Conservation (phyloP, 2,329 filamentous ascomycete species). For the Aspergillus caelatus region DNA sequence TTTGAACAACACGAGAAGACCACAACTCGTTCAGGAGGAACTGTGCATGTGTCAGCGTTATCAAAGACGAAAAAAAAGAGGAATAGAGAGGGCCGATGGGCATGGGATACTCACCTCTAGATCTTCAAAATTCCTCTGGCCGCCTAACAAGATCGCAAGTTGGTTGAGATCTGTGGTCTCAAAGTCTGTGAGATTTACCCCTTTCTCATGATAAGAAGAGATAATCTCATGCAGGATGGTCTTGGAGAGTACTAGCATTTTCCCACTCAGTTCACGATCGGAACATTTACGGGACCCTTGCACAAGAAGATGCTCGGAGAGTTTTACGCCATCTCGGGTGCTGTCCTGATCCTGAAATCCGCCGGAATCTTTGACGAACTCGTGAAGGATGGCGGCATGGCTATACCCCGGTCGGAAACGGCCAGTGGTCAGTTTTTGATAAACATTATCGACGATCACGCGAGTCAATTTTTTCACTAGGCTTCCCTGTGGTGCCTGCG, state of each 20-base stretch:
- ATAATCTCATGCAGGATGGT: constrained; percentile 3
- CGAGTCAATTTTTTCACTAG: background rate
- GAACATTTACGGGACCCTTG: background rate
- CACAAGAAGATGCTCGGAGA: constrained; percentile 2
- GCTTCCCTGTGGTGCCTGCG: constrained; percentile 3
- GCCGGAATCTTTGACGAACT: constrained; percentile 3
- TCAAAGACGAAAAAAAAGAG: background rate
- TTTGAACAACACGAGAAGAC: constrained; percentile 8
- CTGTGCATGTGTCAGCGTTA: background rate
- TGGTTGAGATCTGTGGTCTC: constrained; percentile 3
- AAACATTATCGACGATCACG: constrained; percentile 1
- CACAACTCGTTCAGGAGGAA: constrained; percentile 4
- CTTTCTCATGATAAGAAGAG: background rate
- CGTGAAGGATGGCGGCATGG: background rate
- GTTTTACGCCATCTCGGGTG: background rate
- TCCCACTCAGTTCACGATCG: background rate
- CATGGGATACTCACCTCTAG: background rate
- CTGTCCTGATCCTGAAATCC: constrained; percentile 2
- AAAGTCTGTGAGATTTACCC: background rate
- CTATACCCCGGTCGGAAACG: background rate
- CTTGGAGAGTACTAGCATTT: constrained; percentile 5
- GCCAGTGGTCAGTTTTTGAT: background rate
- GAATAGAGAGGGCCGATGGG: background rate
- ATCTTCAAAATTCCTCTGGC: constrained; percentile 4
- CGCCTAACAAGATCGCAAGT: constrained; percentile 2